A percentile compares a stretch with the other conserved stretches of the same genome.
Evolutionary conservation across 2,329 filamentous ascomycete species (phyloP).

Genomic region (Colletotrichum liriopes): DNA sequence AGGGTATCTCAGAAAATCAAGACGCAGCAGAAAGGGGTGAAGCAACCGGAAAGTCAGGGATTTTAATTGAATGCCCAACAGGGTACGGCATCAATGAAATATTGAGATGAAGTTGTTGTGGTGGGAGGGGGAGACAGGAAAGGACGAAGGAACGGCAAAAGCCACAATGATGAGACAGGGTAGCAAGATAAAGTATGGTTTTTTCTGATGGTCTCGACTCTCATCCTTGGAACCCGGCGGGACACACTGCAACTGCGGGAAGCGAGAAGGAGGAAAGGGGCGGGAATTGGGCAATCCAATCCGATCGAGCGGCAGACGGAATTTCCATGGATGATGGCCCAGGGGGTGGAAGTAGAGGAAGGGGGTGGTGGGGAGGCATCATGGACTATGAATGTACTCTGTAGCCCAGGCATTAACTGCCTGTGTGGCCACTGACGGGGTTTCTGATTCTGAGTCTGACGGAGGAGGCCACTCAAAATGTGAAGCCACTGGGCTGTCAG

Average conservation of each 20-base stretch:
- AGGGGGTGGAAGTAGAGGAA: background rate
- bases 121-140: background rate
- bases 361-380: background rate
- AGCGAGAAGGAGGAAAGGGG: conserved; percentile 3
- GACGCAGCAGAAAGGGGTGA: background rate
- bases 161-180: conserved; percentile 1
- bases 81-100: background rate
- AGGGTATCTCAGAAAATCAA: conserved; percentile 3
- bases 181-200: conserved; percentile 4
- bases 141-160: background rate
- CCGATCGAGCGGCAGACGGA: background rate
- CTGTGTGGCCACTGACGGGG: background rate
- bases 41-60: background rate
- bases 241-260: background rate
- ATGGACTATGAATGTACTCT: background rate
- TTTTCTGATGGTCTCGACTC: background rate
- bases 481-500: conserved; percentile 7
- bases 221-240: conserved; percentile 5
- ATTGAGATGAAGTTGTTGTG: background rate
- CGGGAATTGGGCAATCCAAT: background rate
- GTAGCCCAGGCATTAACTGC: background rate
- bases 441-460: background rate
- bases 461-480: background rate
- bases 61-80: background rate
- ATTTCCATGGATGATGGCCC: conserved; percentile 9